Evolutionary conservation across 495 filamentous ascomycete genomes (phyloP).

Genomic region (Penicillium egyptiacum): DNA sequence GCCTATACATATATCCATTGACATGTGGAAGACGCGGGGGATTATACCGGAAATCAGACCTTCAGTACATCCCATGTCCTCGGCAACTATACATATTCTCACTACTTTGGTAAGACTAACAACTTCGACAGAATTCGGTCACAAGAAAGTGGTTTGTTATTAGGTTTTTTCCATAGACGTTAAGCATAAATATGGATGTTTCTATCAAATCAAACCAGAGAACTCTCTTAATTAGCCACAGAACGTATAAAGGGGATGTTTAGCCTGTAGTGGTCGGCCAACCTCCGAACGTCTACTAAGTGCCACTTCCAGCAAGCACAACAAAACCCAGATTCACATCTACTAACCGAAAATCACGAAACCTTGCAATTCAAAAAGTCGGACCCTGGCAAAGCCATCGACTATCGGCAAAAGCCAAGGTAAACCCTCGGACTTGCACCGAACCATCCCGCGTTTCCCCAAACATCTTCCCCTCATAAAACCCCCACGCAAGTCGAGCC

Average conservation of each 20-base stretch:
- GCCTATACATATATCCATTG: not conserved
- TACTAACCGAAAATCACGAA: not conserved
- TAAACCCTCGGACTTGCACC: not conserved
- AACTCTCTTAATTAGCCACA: not conserved
- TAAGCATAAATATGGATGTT: not conserved
- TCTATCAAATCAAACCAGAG: not conserved
- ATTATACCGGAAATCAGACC: too few relatives aligned
- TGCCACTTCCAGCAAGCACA: not conserved
- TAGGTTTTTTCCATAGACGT: not conserved
- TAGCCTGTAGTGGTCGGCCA: not conserved
- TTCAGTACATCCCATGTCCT: too few relatives aligned
- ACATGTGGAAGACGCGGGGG: not conserved
- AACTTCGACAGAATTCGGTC: too few relatives aligned
- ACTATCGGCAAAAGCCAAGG: slow-evolving; percentile 4
- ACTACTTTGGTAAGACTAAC: too few relatives aligned
- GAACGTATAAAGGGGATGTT: not conserved
- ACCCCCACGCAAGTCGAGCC: slow-evolving; percentile 3
- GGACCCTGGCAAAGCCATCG: not conserved
- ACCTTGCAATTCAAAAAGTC: not conserved
- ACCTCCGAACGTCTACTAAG: not conserved
- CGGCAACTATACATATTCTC: too few relatives aligned
- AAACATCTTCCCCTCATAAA: slow-evolving; percentile 9
- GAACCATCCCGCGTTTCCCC: slow-evolving; percentile 8
- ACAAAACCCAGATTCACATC: not conserved
- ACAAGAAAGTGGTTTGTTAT: not conserved